Evolutionary conservation across 2,329 filamentous ascomycete genomes (phyloP).

Genomic region (Aspergillus sp.): DNA sequence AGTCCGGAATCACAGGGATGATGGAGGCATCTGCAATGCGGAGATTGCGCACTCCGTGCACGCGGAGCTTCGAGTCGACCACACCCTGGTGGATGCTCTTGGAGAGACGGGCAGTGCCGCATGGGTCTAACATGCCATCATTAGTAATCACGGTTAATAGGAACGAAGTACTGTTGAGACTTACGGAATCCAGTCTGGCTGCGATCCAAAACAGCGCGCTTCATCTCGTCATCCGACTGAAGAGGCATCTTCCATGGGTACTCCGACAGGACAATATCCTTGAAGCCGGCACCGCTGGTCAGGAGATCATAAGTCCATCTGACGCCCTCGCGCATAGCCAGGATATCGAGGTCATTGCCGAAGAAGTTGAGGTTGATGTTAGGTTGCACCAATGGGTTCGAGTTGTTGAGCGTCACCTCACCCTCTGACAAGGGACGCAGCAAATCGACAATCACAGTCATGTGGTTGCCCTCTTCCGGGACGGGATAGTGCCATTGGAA

Average conservation of each 20-base stretch:
- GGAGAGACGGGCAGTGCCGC: slow-evolving; percentile 57
- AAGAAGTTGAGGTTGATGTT: slow-evolving; percentile 50
- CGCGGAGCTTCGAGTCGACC: slow-evolving; percentile 53
- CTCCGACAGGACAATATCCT: slow-evolving; percentile 40
- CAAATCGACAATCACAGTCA: slow-evolving; percentile 59
- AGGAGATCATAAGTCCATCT: slow-evolving; percentile 59
- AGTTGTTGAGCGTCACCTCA: slow-evolving; percentile 44
- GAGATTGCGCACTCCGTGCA: slow-evolving; percentile 57
- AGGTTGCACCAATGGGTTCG: slow-evolving; percentile 41
- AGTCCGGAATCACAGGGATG: slow-evolving; percentile 57
- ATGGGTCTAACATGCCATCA: slow-evolving; percentile 44
- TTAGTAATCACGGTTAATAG: background rate
- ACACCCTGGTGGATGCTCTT: slow-evolving; percentile 56
- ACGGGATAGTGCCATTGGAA: slow-evolving; percentile 54
- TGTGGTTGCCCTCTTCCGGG: slow-evolving; percentile 50
- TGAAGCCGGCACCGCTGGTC: slow-evolving; percentile 58
- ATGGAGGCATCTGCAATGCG: slow-evolving; percentile 59
- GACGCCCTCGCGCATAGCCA: slow-evolving; percentile 61
- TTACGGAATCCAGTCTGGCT: slow-evolving; percentile 52
- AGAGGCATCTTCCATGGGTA: slow-evolving; percentile 65
- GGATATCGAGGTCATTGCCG: slow-evolving; percentile 53
- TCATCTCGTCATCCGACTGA: slow-evolving; percentile 58
- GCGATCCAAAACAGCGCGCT: slow-evolving; percentile 58
- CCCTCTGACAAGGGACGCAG: slow-evolving; percentile 50
- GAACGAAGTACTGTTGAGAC: background rate